These are phyloP conservation scores for Barbarea vulgaris DNA, from an alignment of 345 rosid genomes.

Conservation along the genomic window DNA sequence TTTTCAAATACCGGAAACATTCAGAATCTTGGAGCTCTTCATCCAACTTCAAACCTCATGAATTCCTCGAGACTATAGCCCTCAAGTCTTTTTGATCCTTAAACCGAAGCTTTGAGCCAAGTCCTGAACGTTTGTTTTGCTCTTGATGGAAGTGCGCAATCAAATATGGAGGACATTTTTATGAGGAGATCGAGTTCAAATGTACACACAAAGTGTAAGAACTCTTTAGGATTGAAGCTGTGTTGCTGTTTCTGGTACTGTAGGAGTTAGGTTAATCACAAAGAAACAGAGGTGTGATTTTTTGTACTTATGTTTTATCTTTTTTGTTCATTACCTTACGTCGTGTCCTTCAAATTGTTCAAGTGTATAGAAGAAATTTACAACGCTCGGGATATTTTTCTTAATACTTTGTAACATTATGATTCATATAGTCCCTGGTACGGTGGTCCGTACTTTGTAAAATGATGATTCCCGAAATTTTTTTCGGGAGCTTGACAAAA, in stretches of 20 bases:
- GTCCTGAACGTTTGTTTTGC: slow-evolving; percentile 14
- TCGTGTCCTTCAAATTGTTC: slow-evolving; percentile 9
- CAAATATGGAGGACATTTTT: slow-evolving; percentile 14
- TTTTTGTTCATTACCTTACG: slow-evolving; percentile 1
- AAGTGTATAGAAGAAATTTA: slow-evolving; percentile 40
- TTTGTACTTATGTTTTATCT: slow-evolving; percentile 24
- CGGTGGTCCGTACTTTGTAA: no score
- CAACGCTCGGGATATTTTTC: background rate
- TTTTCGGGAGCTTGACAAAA: no score
- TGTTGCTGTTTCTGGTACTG: background rate
- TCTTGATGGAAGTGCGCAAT: slow-evolving; percentile 10
- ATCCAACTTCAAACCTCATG: slow-evolving; percentile 35
- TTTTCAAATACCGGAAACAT: slow-evolving; percentile 42
- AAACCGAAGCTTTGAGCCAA: slow-evolving; percentile 13
- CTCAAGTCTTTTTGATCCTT: slow-evolving; percentile 21
- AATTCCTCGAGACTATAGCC: slow-evolving; percentile 23
- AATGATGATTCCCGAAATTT: background rate
- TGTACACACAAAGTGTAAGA: slow-evolving; percentile 12
- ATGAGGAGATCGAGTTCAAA: background rate
- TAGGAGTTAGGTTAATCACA: slow-evolving; percentile 25
- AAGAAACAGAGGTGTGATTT: slow-evolving; percentile 23
- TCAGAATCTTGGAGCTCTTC: slow-evolving; percentile 34
- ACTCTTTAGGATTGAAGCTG: slow-evolving; percentile 17
- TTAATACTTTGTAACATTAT: background rate
- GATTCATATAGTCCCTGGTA: background rate